Evolutionary conservation across 441 rosid species (phyloP).

Genomic region (Gossypium aridum): DNA sequence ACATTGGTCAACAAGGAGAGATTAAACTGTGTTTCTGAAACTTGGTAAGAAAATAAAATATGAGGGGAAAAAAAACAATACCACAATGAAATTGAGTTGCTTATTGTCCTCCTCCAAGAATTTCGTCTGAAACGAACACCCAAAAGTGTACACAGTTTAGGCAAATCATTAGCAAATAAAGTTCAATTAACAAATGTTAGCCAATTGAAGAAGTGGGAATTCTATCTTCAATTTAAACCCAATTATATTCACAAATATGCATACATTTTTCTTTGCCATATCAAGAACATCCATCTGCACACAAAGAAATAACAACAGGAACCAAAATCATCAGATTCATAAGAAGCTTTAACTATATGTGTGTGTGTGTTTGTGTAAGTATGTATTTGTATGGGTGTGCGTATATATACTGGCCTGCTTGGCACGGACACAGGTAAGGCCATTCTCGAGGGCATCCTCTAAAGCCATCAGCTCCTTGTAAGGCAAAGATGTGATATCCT

Average conservation of each 20-base stretch:
- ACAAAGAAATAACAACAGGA: neutral
- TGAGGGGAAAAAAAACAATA: neutral
- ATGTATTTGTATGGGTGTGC: no score
- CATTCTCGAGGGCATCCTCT: conserved; percentile 64
- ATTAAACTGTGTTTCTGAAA: neutral
- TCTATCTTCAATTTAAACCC: neutral
- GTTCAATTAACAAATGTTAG: neutral
- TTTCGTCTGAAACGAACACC: conserved; percentile 25
- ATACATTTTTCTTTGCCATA: conserved; percentile 50
- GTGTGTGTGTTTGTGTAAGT: no score
- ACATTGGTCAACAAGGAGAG: neutral
- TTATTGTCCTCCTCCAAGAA: conserved; percentile 8
- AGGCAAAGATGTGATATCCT: conserved; percentile 66
- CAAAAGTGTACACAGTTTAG: neutral
- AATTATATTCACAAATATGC: conserved; percentile 14
- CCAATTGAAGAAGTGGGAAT: neutral
- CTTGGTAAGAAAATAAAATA: neutral
- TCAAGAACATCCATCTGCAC: conserved; percentile 43
- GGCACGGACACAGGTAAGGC: conserved; percentile 49
- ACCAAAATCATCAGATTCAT: neutral
- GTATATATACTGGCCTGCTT: conserved; percentile 38
- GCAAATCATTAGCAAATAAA: neutral
- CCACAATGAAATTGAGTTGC: conserved; percentile 5
- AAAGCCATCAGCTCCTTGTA: conserved; percentile 50
- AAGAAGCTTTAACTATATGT: neutral